Percentiles rank a stretch among this genome's conserved stretches.
phyloP scores from a whole-genome alignment of 225 moss, liverwort and hornwort genomes.

The Neckera pumila region DNA sequence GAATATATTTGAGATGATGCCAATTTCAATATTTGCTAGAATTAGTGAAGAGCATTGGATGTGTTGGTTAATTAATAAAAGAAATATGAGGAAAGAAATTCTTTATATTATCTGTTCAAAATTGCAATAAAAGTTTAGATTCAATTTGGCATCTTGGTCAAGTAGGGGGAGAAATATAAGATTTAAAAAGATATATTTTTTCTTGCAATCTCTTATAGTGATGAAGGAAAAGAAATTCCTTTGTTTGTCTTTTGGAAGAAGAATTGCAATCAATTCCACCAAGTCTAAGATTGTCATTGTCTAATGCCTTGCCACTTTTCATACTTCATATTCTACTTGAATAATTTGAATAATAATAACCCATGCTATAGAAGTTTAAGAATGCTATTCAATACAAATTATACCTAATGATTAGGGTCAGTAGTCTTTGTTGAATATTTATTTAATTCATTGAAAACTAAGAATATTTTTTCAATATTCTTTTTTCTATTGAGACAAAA shows the following conservation, averaged over 20 bases:
- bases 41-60: not conserved
- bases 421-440: fast-evolving
- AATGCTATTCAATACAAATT: not conserved
- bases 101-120: not conserved
- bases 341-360: not conserved
- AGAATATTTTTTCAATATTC: not conserved
- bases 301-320: not conserved
- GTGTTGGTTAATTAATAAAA: not conserved
- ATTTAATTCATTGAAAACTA: not conserved
- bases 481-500: not conserved
- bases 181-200: not conserved
- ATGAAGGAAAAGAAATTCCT: not conserved
- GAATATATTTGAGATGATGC: not conserved
- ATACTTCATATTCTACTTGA: not conserved
- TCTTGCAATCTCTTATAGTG: not conserved
- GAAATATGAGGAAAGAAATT: fast-evolving
- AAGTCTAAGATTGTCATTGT: not conserved
- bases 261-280: not conserved
- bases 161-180: fast-evolving
- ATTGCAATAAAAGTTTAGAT: not conserved
- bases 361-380: not conserved
- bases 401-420: fast-evolving
- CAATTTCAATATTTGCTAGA: not conserved
- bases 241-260: not conserved
- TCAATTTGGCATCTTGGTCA: not conserved